These are phyloP conservation scores for Gossypium schwendimanii DNA, from an alignment of 441 rosid species.

Conservation along the genomic window DNA sequence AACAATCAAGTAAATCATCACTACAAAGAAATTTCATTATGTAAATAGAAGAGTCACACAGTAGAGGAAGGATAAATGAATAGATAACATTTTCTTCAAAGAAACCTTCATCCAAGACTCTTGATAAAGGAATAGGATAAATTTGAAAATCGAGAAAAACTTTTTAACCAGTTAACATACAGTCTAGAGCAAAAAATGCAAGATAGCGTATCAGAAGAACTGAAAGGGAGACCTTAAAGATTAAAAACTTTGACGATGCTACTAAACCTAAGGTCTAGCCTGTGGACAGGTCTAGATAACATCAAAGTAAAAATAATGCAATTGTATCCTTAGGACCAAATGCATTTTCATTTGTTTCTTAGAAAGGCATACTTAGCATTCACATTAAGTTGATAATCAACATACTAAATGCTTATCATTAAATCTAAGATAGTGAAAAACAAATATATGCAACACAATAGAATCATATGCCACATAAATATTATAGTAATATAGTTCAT, in stretches of 20 bases:
- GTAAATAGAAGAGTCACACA: background rate
- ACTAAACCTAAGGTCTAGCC: background rate
- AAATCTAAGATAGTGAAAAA: background rate
- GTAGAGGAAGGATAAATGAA: background rate
- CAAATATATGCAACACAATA: background rate
- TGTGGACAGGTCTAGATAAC: background rate
- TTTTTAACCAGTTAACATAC: background rate
- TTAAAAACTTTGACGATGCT: background rate
- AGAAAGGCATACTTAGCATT: background rate
- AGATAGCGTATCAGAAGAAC: background rate
- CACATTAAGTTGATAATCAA: background rate
- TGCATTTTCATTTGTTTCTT: conserved; percentile 3
- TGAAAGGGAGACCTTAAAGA: background rate
- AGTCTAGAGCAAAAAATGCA: background rate
- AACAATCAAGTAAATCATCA: conserved; percentile 21
- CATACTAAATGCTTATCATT: background rate
- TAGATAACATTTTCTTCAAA: background rate
- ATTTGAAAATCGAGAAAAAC: background rate
- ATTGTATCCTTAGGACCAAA: background rate
- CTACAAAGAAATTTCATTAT: conserved; percentile 5
- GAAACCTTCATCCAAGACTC: conserved; percentile 1
- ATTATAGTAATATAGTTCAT: background rate
- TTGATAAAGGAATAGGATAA: background rate
- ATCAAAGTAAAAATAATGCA: conserved; percentile 3
- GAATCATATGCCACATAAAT: background rate